Base-by-base conservation (phyloP, 225 moss, liverwort and hornwort species). In the Physcomitrellopsis africana region DNA sequence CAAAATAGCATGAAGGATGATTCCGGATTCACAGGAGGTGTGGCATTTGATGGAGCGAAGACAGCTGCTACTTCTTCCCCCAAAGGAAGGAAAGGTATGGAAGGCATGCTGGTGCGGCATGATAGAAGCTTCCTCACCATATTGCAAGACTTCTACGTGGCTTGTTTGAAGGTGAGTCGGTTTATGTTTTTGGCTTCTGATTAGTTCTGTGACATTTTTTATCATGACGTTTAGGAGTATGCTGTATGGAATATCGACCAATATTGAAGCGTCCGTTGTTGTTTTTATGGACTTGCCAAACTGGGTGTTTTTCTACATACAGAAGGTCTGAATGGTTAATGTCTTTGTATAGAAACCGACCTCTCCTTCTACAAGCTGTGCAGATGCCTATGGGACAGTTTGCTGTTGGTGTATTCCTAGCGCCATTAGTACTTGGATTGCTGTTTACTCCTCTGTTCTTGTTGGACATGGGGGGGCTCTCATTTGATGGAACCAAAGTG, bases 91-190 rank as follows among this genome's bases (percentile, higher is more conserved):
- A 83, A 79, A 78, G 99, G 99, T 24, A 95, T 95, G 95, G 99
- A 99, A 51, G 95, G 99, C 75, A 92, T 95, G 99, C 37, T 99
- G 47, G 99, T 99, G 49, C 89, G 78, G 80, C 99, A 99, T 76
- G 92, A 99, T 74, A 99, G 93, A 76, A 83, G 93, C 60, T 75
- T 93, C 52, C 76, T 99, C 64, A 83, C 84, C 32, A 85, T 89
- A 60, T 27, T 92, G 67, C 95, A 99, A 71, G 99, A 99, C 79
- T 99, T 95, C 76, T 99, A 99, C 62, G 99, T 99, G 69, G 99
- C 99, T 20, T 99, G 95, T 73, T 84, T 99, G 58, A 99, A 99
- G 92, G 96, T 96, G 49, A 29, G 80, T 60, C 32, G 20, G 45
- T 55, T 18, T 10, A 16, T 22, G 45, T 37, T 60, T 65, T 46